Conservation (phyloP, 2,329 filamentous ascomycete species). For the Penicillium brevicompactum region DNA sequence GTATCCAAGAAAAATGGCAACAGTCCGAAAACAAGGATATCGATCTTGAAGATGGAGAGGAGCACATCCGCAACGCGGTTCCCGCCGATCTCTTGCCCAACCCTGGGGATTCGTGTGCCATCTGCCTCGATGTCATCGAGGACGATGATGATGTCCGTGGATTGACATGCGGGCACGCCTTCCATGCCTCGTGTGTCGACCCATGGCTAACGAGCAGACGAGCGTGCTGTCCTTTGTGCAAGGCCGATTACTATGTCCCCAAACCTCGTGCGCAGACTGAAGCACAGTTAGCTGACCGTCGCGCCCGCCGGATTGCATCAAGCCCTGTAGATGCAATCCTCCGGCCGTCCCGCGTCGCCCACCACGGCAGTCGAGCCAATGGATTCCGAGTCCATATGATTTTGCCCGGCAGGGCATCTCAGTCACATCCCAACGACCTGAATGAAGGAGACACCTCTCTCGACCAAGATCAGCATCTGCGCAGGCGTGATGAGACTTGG, state of each 20-base stretch:
- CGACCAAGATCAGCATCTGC: constrained; percentile 2
- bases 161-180: constrained; percentile 93
- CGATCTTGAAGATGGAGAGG: constrained; percentile 68
- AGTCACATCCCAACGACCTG: constrained; percentile 22
- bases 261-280: constrained; percentile 73
- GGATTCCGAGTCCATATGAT: constrained; percentile 37
- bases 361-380: constrained; percentile 34
- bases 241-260: constrained; percentile 94
- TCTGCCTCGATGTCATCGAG: constrained; percentile 91
- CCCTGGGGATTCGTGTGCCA: constrained; percentile 91
- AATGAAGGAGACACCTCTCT: constrained; percentile 27
- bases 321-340: constrained; percentile 27
- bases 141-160: constrained; percentile 95
- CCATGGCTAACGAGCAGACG: constrained; percentile 94
- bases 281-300: constrained; percentile 31
- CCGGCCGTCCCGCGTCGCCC: constrained; percentile 38
- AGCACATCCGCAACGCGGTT: constrained; percentile 78
- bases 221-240: constrained; percentile 95
- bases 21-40: constrained; percentile 57
- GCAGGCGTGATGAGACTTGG: neutral
- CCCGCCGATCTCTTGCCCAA: constrained; percentile 78
- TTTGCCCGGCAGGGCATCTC: constrained; percentile 41
- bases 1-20: constrained; percentile 24
- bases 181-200: constrained; percentile 93
- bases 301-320: constrained; percentile 29